These are phyloP conservation scores for Candida qinlingensis DNA, from an alignment of 805 yeast genomes.

Conservation along the genomic window DNA sequence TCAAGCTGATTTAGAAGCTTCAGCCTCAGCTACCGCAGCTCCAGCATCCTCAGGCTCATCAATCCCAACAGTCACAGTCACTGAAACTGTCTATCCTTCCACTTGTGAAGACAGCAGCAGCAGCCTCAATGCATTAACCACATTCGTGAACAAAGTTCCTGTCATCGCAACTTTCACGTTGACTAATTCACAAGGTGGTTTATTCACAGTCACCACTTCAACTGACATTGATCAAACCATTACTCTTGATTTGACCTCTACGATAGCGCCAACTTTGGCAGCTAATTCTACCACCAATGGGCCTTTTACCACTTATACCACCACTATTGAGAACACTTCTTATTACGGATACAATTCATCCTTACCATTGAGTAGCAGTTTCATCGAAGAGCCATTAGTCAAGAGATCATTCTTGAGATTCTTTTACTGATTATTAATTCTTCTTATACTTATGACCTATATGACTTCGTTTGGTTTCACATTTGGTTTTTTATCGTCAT, in stretches of 20 bases:
- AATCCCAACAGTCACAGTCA: conserved; percentile 10
- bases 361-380: background rate
- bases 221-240: conserved; percentile 24
- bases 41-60: conserved; percentile 2
- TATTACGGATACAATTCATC: background rate
- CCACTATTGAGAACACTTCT: conserved; percentile 2
- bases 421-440: no score
- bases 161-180: conserved; percentile 23
- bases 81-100: conserved; percentile 20
- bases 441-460: no score
- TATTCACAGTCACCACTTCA: conserved; percentile 20
- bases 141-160: conserved; percentile 14
- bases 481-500: no score
- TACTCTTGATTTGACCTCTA: conserved; percentile 19
- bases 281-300: conserved; percentile 25
- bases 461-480: no score
- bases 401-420: background rate
- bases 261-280: conserved; percentile 16
- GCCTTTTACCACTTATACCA: conserved; percentile 23
- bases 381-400: background rate
- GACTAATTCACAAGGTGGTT: conserved; percentile 21
- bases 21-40: conserved; percentile 3
- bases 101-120: conserved; percentile 5
- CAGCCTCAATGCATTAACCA: background rate
- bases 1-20: background rate